Evolutionary conservation across 2,329 filamentous ascomycete species (phyloP).

Genomic region (Graphilbum fragrans): DNA sequence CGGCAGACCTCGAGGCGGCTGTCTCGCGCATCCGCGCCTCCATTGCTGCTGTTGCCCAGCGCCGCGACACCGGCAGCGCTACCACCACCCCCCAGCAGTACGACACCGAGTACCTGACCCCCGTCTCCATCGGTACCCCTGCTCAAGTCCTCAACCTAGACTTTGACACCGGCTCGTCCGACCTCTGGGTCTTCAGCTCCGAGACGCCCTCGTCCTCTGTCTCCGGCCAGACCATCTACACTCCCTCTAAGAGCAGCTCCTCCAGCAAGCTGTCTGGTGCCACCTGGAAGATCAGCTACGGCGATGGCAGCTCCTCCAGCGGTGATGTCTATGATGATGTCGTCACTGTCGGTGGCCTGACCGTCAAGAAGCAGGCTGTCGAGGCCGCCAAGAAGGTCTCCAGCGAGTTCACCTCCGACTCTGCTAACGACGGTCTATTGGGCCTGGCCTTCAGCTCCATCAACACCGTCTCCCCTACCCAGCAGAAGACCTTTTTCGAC

Average conservation of each 20-base stretch:
- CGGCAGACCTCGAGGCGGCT: constrained; percentile 16
- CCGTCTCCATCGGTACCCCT: constrained; percentile 27
- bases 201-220: constrained; percentile 13
- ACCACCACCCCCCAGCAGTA: constrained; percentile 14
- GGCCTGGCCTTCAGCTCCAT: constrained; percentile 18
- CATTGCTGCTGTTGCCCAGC: constrained; percentile 9
- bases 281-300: constrained; percentile 20
- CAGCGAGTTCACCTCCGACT: constrained; percentile 14
- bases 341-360: constrained; percentile 18
- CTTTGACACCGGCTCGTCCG: constrained; percentile 20
- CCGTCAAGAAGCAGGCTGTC: constrained; percentile 17
- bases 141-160: constrained; percentile 17
- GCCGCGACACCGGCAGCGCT: constrained; percentile 18
- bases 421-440: constrained; percentile 13
- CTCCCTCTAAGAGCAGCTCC: constrained; percentile 16
- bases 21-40: constrained; percentile 12
- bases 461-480: constrained; percentile 16
- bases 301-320: constrained; percentile 18
- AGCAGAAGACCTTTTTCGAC: constrained; percentile 21
- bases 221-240: constrained; percentile 18
- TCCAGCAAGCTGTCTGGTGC: constrained; percentile 14
- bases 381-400: constrained; percentile 17
- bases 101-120: constrained; percentile 26
- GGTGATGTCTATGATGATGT: constrained; percentile 20
- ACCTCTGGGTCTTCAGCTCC: constrained; percentile 23